A percentile compares a stretch with the other conserved stretches of the same genome.
Evolutionary conservation across 108 stramenopile species (phyloP).

Genomic region (Discostella pseudostelligera): DNA sequence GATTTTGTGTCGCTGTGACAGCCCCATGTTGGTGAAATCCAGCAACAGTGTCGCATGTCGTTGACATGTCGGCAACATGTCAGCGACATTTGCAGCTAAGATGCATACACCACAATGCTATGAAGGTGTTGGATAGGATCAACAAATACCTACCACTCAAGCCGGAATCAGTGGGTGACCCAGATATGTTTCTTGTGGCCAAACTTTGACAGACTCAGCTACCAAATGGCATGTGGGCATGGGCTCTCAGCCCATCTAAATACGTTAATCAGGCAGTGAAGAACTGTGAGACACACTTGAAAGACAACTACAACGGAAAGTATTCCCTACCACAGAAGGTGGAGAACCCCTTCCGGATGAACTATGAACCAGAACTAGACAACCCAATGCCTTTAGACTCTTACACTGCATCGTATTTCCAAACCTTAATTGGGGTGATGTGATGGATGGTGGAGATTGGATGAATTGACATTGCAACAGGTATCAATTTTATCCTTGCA

Average conservation of each 20-base stretch:
- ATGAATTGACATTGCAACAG: slow-evolving; percentile 27
- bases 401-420: slow-evolving; percentile 26
- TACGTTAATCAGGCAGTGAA: slow-evolving; percentile 45
- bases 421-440: slow-evolving; percentile 43
- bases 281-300: slow-evolving; percentile 32
- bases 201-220: slow-evolving; percentile 31
- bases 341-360: slow-evolving; percentile 14
- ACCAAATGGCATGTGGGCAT: slow-evolving; percentile 33
- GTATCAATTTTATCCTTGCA: slow-evolving; percentile 24
- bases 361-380: slow-evolving; percentile 37
- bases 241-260: slow-evolving; percentile 42
- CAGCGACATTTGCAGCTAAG: no score
- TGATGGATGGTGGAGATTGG: slow-evolving; percentile 43
- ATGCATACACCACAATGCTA: slow-evolving; percentile 5
- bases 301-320: neutral
- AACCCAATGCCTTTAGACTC: slow-evolving; percentile 14
- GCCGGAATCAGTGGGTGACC: slow-evolving; percentile 37
- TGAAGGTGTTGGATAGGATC: neutral
- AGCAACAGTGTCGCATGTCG: no score
- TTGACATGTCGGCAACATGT: no score
- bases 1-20: no score
- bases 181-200: slow-evolving; percentile 44
- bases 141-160: slow-evolving; percentile 9
- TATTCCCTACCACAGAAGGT: slow-evolving; percentile 6
- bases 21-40: no score